Conservation (phyloP, 768 basidiomycete genomes). For the Trichaptum fuscoviolaceum region DNA sequence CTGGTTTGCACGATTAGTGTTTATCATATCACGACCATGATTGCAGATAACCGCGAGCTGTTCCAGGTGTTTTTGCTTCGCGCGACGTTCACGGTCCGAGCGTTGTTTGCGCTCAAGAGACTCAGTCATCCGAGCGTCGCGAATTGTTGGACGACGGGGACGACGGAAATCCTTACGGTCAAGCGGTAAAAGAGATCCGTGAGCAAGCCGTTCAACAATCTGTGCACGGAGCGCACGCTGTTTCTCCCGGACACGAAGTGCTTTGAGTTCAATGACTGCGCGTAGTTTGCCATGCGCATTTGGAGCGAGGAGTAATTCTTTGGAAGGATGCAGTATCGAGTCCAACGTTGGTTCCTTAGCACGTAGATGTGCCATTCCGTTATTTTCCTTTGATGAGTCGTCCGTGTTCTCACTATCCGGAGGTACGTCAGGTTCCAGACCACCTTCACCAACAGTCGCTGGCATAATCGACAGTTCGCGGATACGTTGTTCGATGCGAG, state of each 20-base stretch:
- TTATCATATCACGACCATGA: slow-evolving; percentile 74
- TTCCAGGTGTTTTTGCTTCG: slow-evolving; percentile 95
- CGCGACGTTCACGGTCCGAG: slow-evolving; percentile 84
- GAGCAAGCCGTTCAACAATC: slow-evolving; percentile 81
- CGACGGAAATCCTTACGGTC: slow-evolving; percentile 91
- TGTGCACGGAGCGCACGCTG: slow-evolving; percentile 83
- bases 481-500: slow-evolving; percentile 83
- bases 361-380: slow-evolving; percentile 9
- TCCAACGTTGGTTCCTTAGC: slow-evolving; percentile 12
- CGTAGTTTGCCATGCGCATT: slow-evolving; percentile 77
- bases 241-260: slow-evolving; percentile 82
- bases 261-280: slow-evolving; percentile 90
- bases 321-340: slow-evolving; percentile 28
- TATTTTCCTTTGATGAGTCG: slow-evolving; percentile 19
- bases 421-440: slow-evolving; percentile 45
- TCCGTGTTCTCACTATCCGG: slow-evolving; percentile 12
- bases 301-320: slow-evolving; percentile 38
- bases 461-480: slow-evolving; percentile 78
- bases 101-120: slow-evolving; percentile 88
- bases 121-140: slow-evolving; percentile 88
- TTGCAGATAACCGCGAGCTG: slow-evolving; percentile 82
- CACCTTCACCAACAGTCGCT: slow-evolving; percentile 74
- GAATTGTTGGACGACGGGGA: slow-evolving; percentile 75
- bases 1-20: slow-evolving; percentile 48
- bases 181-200: slow-evolving; percentile 82